These are phyloP conservation scores for Pythium rhizo-oryzae DNA, from an alignment of 352 stramenopile genomes.

Conservation along the genomic window DNA sequence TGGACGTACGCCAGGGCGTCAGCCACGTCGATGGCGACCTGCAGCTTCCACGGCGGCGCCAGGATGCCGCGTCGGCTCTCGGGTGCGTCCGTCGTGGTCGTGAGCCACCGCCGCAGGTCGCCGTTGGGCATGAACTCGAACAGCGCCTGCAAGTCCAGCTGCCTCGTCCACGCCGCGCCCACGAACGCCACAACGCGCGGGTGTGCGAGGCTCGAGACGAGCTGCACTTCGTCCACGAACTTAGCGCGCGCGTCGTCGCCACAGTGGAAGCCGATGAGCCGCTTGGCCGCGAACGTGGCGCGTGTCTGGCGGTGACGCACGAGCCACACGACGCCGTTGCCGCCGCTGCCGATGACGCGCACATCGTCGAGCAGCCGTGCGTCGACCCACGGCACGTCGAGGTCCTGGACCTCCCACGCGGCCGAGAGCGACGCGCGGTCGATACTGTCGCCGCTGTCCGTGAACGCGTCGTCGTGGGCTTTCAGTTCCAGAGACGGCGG, in stretches of 20 bases:
- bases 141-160: conserved; percentile 13
- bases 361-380: conserved; percentile 10
- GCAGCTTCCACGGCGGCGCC: conserved; percentile 17
- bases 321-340: conserved; percentile 19
- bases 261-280: neutral
- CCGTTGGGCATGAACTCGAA: conserved; percentile 22
- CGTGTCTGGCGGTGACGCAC: neutral
- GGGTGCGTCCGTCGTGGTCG: neutral
- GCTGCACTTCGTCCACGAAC: conserved; percentile 27
- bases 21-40: conserved; percentile 25
- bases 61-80: neutral
- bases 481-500: too few species aligned
- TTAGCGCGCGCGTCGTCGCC: neutral
- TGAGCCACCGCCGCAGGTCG: conserved; percentile 2
- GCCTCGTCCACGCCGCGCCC: conserved; percentile 21
- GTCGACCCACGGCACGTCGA: conserved; percentile 10
- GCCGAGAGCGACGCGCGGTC: neutral
- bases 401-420: conserved; percentile 1
- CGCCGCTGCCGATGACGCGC: conserved; percentile 16
- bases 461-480: neutral
- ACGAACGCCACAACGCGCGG: conserved; percentile 27
- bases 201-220: conserved; percentile 22
- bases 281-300: conserved; percentile 8
- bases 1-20: conserved; percentile 31
- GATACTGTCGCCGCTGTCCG: neutral